phyloP scores from a whole-genome alignment of 2,329 filamentous ascomycete genomes.

The Lecanoromycetidae sp. region DNA sequence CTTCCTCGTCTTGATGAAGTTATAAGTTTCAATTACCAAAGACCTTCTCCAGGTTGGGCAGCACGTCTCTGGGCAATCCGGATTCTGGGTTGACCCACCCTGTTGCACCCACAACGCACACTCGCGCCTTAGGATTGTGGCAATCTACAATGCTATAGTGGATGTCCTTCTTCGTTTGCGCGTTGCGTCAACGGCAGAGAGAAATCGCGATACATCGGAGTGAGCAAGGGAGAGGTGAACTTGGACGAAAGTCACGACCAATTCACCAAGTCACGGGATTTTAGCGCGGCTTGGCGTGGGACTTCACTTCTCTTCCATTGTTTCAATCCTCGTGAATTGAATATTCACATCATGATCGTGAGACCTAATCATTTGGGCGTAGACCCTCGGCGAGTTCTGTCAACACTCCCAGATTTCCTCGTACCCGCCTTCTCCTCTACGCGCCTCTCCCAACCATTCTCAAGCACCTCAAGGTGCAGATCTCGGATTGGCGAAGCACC shows the following conservation, averaged over 20 bases:
- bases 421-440: conserved; percentile 52
- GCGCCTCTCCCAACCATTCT: conserved; percentile 48
- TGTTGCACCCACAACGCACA: too few species aligned
- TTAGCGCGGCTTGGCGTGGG: conserved; percentile 4
- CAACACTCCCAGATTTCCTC: conserved; percentile 52
- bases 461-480: conserved; percentile 50
- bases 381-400: neutral
- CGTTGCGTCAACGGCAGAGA: too few species aligned
- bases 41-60: too few species aligned
- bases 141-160: too few species aligned
- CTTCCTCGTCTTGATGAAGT: too few species aligned
- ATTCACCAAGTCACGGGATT: neutral
- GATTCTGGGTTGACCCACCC: too few species aligned
- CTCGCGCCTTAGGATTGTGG: too few species aligned
- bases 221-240: neutral
- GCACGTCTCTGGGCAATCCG: too few species aligned
- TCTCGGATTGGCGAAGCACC: conserved; percentile 81
- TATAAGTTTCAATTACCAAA: too few species aligned
- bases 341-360: conserved; percentile 1
- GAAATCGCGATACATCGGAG: too few species aligned
- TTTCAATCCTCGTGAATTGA: neutral
- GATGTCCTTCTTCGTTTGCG: too few species aligned
- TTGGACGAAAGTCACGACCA: too few species aligned
- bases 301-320: neutral
- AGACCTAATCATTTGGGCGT: neutral